A percentile compares a stretch with the other conserved stretches of the same genome.
These are phyloP conservation scores for Epichloe glyceriae DNA, from an alignment of 2,329 filamentous ascomycete species.

Conservation along the genomic window DNA sequence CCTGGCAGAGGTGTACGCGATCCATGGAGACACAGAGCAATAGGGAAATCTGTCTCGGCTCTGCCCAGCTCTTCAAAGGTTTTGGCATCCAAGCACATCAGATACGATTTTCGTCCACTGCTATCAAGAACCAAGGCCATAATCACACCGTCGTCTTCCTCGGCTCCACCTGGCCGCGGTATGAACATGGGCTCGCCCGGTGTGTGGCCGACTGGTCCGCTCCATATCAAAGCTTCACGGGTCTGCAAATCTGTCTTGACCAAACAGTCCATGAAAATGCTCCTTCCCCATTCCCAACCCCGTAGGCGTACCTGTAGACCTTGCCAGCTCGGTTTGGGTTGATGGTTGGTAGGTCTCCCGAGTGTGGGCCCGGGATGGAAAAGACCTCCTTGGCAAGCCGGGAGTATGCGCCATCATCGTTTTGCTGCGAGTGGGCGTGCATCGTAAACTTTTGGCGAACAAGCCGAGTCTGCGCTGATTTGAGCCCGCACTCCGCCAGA, in stretches of 20 bases:
- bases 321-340: conserved; percentile 42
- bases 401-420: conserved; percentile 7
- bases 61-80: conserved; percentile 51
- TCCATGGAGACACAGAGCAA: conserved; percentile 56
- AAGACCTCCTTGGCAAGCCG: conserved; percentile 22
- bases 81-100: conserved; percentile 51
- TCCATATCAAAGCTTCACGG: conserved; percentile 41
- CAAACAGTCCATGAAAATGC: conserved; percentile 48
- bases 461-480: conserved; percentile 22
- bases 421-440: conserved; percentile 8
- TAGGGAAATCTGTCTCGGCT: conserved; percentile 46
- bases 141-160: conserved; percentile 51
- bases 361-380: conserved; percentile 37
- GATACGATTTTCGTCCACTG: conserved; percentile 42
- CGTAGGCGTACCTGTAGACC: conserved; percentile 49
- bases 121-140: conserved; percentile 54
- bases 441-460: conserved; percentile 32
- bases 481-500: conserved; percentile 27
- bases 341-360: conserved; percentile 53
- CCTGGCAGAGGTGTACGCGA: conserved; percentile 21
- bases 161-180: conserved; percentile 24
- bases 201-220: conserved; percentile 42
- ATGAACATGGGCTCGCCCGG: conserved; percentile 61
- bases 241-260: conserved; percentile 52
- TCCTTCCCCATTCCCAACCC: conserved; percentile 42